Percentiles rank a stretch among this genome's conserved stretches.
Conservation (phyloP, 176 grass and related monocot species). For the Themeda triandra region DNA sequence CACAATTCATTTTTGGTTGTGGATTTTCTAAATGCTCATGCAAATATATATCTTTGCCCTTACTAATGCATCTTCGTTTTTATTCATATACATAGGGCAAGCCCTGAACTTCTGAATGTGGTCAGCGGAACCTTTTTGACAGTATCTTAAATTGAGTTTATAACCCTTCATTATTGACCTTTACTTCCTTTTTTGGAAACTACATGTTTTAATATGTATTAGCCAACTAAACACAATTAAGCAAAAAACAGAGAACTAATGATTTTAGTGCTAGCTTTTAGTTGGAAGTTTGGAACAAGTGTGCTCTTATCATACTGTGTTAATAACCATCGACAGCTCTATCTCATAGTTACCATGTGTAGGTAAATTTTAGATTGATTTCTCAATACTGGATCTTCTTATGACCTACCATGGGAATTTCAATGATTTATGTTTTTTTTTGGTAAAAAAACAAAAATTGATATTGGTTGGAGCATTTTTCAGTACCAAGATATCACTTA, state of each 20-base stretch:
- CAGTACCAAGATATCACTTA: not conserved
- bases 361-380: not conserved
- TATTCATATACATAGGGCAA: conserved; percentile 52
- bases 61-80: no score
- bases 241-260: not conserved
- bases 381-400: not conserved
- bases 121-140: conserved; percentile 37
- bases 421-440: not conserved
- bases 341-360: not conserved
- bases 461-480: not conserved
- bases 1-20: not conserved
- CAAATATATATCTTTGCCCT: no score
- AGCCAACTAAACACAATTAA: not conserved
- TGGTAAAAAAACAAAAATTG: no score
- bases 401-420: not conserved
- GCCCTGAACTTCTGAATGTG: conserved; percentile 74
- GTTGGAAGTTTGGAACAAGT: not conserved
- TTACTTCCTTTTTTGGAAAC: not conserved
- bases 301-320: no score
- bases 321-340: no score
- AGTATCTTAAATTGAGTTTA: conserved; percentile 19
- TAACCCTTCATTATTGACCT: not conserved
- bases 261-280: not conserved
- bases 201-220: not conserved
- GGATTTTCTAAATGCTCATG: not conserved